Base-by-base conservation (phyloP, 176 grass and related monocot species). In the Cenchrus americanus region DNA sequence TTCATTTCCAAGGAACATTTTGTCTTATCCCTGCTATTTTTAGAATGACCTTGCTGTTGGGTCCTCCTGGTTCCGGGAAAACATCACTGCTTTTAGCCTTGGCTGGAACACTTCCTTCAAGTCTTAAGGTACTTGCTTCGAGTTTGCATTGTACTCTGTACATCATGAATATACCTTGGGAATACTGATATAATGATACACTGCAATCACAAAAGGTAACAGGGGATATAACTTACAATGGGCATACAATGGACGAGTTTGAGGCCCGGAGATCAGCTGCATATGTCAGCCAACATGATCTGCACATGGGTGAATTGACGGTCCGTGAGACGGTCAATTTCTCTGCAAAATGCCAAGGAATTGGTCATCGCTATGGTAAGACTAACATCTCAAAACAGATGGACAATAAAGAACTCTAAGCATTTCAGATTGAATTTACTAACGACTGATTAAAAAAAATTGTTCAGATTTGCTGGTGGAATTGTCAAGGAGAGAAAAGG, bases 41-140 rank as follows among this genome's bases (percentile, higher is more conserved):
- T 40, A 97, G 94, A 80, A 94, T 97, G 91, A 94, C 91, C 18
- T 71, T 97, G 82, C 94, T 97, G 15, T 44, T 97, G 79, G 91
- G 94, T 27, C 91, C 94, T 32, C 94, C 94, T 7, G 89, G 91
- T 0, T 59, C 94, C 4, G 94, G 94, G 8, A 97, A 97, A 86
- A 92, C 91, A 14, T 94, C 91, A 0, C 69, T 97, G 62, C 66
- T 97, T 9, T 57, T 91, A 75, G 87, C 94, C 58, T 75, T 97
- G 66, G 94, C 94, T 4, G 94, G 91, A 86, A 86, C 90, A 50
- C 88, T 90, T 19, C 74, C 87, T 52, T 84, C 87, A 12, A 67
- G 67, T 22, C 76, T 97, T 43, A 88, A 90, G 89, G 84, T 90
- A 40, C 49, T 54, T 52, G 41, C 14, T 82, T 26, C 12, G 13